A percentile compares a stretch with the other conserved stretches of the same genome.
These are phyloP conservation scores for Betula pendula DNA, from an alignment of 306 rosid species.

Conservation along the genomic window DNA sequence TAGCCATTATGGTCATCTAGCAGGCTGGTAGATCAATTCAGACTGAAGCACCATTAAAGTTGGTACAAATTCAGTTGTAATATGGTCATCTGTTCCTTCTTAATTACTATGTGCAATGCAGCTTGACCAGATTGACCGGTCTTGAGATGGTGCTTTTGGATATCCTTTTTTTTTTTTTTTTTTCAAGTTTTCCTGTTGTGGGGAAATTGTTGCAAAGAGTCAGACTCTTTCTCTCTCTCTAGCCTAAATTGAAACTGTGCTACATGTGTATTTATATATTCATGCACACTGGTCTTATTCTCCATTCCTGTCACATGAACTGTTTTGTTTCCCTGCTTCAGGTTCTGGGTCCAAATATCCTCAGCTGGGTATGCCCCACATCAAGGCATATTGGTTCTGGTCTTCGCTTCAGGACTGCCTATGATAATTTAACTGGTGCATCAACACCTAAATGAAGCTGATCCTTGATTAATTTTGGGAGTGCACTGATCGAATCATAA, in stretches of 20 bases:
- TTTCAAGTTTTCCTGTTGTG: no score
- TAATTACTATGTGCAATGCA: neutral
- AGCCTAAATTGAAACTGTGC: neutral
- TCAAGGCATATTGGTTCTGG: conserved; percentile 79
- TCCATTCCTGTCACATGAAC: conserved; percentile 1
- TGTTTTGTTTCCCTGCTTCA: conserved; percentile 39
- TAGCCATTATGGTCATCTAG: neutral
- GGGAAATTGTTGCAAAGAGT: neutral
- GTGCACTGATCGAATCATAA: conserved; percentile 18
- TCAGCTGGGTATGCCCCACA: conserved; percentile 75
- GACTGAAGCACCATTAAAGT: neutral
- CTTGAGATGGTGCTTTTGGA: neutral
- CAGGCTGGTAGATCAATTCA: neutral
- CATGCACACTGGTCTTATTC: conserved; percentile 1
- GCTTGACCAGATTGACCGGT: neutral
- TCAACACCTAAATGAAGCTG: conserved; percentile 50
- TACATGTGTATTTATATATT: neutral
- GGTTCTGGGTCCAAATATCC: conserved; percentile 85
- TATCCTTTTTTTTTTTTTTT: neutral
- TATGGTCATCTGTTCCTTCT: neutral
- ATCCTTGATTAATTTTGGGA: conserved; percentile 21
- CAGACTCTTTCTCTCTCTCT: neutral
- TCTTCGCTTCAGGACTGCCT: conserved; percentile 58
- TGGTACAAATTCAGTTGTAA: neutral
- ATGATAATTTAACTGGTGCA: conserved; percentile 41